A percentile compares a stretch with the other conserved stretches of the same genome.
These are phyloP conservation scores for Epichloe coenophiala DNA, from an alignment of 2,329 filamentous ascomycete species.

Conservation along the genomic window DNA sequence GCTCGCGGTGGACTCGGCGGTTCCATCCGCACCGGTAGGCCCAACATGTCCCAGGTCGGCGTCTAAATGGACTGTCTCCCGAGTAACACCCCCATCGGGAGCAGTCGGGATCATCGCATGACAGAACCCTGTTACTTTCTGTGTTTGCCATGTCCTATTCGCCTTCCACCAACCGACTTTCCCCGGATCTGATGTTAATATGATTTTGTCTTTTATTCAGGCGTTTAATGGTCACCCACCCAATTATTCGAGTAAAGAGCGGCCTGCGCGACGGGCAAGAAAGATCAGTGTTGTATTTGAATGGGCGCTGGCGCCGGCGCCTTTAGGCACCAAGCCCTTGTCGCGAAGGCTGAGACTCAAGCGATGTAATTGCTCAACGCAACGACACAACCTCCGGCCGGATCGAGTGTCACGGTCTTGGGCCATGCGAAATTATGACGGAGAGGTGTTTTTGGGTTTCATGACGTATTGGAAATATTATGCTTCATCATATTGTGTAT, in stretches of 20 bases:
- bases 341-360: not conserved
- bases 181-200: constrained; percentile 1
- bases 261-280: not conserved
- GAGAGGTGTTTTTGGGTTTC: not conserved
- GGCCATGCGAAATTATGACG: not conserved
- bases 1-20: constrained; percentile 33
- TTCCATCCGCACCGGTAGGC: constrained; percentile 28
- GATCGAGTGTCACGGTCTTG: not conserved
- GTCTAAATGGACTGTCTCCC: constrained; percentile 19
- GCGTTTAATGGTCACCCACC: not conserved
- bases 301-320: not conserved
- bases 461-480: constrained; percentile 7
- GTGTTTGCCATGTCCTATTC: not conserved
- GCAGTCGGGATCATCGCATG: not conserved
- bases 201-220: constrained; percentile 1
- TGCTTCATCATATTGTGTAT: constrained; percentile 10
- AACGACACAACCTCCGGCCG: not conserved
- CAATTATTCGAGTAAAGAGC: not conserved
- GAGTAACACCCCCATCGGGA: not conserved
- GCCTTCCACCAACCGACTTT: not conserved
- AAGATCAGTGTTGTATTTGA: not conserved
- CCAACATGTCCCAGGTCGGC: constrained; percentile 44
- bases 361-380: not conserved
- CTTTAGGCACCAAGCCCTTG: not conserved
- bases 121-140: not conserved